Conservation (phyloP, 768 basidiomycete species). For the Mycena amicta region DNA sequence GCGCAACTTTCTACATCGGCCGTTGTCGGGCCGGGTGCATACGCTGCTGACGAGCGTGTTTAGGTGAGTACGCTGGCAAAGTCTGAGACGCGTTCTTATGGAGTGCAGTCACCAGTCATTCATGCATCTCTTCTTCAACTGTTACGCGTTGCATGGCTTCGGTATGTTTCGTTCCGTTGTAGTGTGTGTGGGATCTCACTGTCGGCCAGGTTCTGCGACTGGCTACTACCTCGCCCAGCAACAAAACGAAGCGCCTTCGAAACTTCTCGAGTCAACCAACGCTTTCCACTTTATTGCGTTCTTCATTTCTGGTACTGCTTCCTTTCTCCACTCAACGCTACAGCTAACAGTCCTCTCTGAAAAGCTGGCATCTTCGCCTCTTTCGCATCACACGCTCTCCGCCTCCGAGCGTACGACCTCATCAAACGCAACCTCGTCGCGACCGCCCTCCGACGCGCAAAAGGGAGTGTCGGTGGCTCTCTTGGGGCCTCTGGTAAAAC, state of each 20-base stretch:
- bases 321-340: background rate
- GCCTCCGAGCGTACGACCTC: slow-evolving; percentile 34
- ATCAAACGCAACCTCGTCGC: slow-evolving; percentile 19
- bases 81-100: background rate
- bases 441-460: slow-evolving; percentile 11
- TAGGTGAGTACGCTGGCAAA: slow-evolving; percentile 39
- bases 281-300: slow-evolving; percentile 64
- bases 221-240: slow-evolving; percentile 30
- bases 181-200: background rate
- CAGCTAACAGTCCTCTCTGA: slow-evolving; percentile 3
- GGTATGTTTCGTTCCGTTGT: slow-evolving; percentile 53
- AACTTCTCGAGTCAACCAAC: slow-evolving; percentile 46
- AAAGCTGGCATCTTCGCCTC: slow-evolving; percentile 61
- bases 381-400: slow-evolving; percentile 53
- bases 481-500: slow-evolving; percentile 66
- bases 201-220: background rate
- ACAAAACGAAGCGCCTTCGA: slow-evolving; percentile 29
- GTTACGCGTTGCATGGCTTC: slow-evolving; percentile 48
- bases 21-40: slow-evolving; percentile 55
- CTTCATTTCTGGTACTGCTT: slow-evolving; percentile 47
- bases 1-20: slow-evolving; percentile 55
- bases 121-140: slow-evolving; percentile 58
- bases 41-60: slow-evolving; percentile 65
- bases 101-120: slow-evolving; percentile 52
- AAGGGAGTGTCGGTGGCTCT: slow-evolving; percentile 44